phyloP scores from a whole-genome alignment of 2,329 filamentous ascomycete genomes.

The Claviceps pazoutovae region DNA sequence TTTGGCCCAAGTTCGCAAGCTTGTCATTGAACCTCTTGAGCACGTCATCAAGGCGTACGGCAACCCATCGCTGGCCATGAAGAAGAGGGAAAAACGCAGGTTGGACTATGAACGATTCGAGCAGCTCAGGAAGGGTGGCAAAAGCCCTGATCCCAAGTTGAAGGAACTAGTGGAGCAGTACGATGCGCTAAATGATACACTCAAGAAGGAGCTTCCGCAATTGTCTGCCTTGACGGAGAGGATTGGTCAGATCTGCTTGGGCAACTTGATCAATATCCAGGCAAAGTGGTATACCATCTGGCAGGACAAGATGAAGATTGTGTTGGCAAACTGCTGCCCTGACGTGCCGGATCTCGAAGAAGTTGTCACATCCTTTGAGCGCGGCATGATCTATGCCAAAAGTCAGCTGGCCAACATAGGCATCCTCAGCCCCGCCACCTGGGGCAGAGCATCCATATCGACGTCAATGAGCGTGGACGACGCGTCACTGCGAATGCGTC shows the following conservation, averaged over 20 bases:
- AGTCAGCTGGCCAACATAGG: slow-evolving; percentile 56
- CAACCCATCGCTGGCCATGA: slow-evolving; percentile 77
- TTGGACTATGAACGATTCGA: slow-evolving; percentile 76
- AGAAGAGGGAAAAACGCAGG: slow-evolving; percentile 86
- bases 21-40: slow-evolving; percentile 75
- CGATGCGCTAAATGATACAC: slow-evolving; percentile 75
- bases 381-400: slow-evolving; percentile 65
- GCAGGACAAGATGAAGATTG: slow-evolving; percentile 66
- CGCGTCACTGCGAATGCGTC: slow-evolving; percentile 33
- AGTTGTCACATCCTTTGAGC: slow-evolving; percentile 63
- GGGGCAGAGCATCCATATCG: slow-evolving; percentile 42
- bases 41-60: slow-evolving; percentile 67
- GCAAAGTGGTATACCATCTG: slow-evolving; percentile 70
- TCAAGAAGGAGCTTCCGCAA: slow-evolving; percentile 83
- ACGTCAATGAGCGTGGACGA: slow-evolving; percentile 42
- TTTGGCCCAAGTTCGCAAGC: slow-evolving; percentile 56
- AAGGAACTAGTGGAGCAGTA: slow-evolving; percentile 79
- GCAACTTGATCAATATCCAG: slow-evolving; percentile 75
- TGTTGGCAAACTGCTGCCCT: slow-evolving; percentile 48
- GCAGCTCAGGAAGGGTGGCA: slow-evolving; percentile 62
- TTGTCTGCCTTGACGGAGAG: slow-evolving; percentile 71
- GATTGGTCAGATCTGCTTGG: slow-evolving; percentile 69
- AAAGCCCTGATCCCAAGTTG: slow-evolving; percentile 78
- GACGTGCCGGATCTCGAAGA: slow-evolving; percentile 55
- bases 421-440: slow-evolving; percentile 63